Percentiles rank a stretch among this genome's conserved stretches.
Evolutionary conservation across 805 yeast genomes (phyloP).

Genomic region (Starmerella cellae): DNA sequence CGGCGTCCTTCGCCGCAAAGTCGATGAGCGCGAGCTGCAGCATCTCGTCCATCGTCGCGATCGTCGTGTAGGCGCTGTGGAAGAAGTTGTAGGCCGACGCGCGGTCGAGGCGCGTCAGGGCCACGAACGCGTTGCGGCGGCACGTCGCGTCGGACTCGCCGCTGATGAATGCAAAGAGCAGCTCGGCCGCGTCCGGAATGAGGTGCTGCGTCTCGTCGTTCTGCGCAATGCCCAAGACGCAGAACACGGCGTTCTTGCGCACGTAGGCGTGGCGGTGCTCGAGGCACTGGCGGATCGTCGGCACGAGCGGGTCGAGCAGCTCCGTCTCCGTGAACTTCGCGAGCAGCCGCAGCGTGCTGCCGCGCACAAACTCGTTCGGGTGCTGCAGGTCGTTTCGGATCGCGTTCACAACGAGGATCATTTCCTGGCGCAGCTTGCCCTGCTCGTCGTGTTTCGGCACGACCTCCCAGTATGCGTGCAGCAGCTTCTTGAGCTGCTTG

Average conservation of each 20-base stretch:
- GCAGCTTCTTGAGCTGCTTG: slow-evolving; percentile 80
- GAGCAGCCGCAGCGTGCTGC: slow-evolving; percentile 84
- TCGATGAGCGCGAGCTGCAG: slow-evolving; percentile 83
- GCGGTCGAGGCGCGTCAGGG: slow-evolving; percentile 68
- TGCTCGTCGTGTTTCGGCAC: slow-evolving; percentile 80
- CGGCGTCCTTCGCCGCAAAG: slow-evolving; percentile 74
- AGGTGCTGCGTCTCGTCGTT: slow-evolving; percentile 58
- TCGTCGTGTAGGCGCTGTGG: slow-evolving; percentile 48
- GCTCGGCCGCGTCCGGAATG: slow-evolving; percentile 90
- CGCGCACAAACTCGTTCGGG: slow-evolving; percentile 93
- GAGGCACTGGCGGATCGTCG: slow-evolving; percentile 77
- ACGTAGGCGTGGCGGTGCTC: slow-evolving; percentile 97
- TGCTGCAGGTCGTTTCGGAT: slow-evolving; percentile 95
- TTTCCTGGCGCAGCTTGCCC: slow-evolving; percentile 92
- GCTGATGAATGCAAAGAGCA: slow-evolving; percentile 55
- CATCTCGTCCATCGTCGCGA: slow-evolving; percentile 56
- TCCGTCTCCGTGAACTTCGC: slow-evolving; percentile 87
- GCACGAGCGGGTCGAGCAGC: slow-evolving; percentile 86
- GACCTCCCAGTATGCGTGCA: slow-evolving; percentile 95
- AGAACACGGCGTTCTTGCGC: slow-evolving; percentile 91
- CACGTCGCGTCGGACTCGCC: slow-evolving; percentile 88
- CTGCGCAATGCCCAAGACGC: slow-evolving; percentile 66
- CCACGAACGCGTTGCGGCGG: slow-evolving; percentile 87
- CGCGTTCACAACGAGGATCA: slow-evolving; percentile 96
- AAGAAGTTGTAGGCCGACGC: slow-evolving; percentile 73